A percentile compares a stretch with the other conserved stretches of the same genome.
phyloP scores from a whole-genome alignment of 805 yeast genomes.

The Lipomyces oligophaga region DNA sequence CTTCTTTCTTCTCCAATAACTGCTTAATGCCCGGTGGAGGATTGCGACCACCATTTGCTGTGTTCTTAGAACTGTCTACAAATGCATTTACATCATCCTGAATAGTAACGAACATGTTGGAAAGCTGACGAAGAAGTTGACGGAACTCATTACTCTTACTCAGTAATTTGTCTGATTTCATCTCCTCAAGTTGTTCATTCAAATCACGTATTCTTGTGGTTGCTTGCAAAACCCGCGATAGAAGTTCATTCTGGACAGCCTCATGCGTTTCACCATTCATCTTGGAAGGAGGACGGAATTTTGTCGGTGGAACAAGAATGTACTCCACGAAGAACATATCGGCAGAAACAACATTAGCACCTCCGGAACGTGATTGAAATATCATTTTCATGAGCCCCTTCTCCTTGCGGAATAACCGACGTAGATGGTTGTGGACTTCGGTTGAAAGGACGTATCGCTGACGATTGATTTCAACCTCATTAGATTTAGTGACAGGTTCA shows the following conservation, averaged over 20 bases:
- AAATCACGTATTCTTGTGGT: constrained; percentile 79
- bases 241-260: constrained; percentile 84
- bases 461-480: constrained; percentile 53
- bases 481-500: constrained; percentile 25
- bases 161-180: constrained; percentile 47
- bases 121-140: constrained; percentile 66
- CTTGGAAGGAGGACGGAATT: constrained; percentile 95
- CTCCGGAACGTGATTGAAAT: constrained; percentile 75
- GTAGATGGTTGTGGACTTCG: constrained; percentile 76
- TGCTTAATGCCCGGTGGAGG: constrained; percentile 96
- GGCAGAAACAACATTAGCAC: constrained; percentile 47
- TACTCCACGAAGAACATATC: constrained; percentile 89
- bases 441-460: constrained; percentile 83
- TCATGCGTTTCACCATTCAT: constrained; percentile 96
- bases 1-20: constrained; percentile 97
- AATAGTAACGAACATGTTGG: constrained; percentile 91
- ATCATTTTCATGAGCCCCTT: constrained; percentile 61
- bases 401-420: constrained; percentile 72
- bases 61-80: constrained; percentile 87
- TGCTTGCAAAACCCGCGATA: constrained; percentile 75
- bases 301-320: constrained; percentile 90
- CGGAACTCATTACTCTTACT: constrained; percentile 34
- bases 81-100: constrained; percentile 95
- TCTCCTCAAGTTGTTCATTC: constrained; percentile 70
- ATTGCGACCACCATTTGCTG: constrained; percentile 59